Evolutionary conservation across 2,329 filamentous ascomycete genomes (phyloP), one percentile per base, ranked within the genome.

Genomic region (Alternaria metachromatica): DNA sequence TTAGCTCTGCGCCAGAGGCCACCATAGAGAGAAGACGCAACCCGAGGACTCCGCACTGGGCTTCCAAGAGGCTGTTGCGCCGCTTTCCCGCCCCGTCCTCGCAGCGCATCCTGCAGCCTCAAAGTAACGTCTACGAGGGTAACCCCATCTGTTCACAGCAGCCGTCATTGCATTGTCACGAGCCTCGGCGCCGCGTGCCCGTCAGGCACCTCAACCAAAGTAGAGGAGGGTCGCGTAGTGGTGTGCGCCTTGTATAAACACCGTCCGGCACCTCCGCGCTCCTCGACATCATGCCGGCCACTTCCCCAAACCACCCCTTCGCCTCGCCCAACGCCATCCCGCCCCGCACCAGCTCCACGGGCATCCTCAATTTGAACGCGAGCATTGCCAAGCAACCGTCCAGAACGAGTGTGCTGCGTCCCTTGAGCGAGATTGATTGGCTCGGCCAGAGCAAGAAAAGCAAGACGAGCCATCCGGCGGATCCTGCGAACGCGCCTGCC

Each of bases 291-390:
- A 75, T 75, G 72, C 58, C 71, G 48, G 54, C 55, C 15, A 58
- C 65, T 26, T 60, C 66, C 10, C 58, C 65, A 25, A 62, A 61
- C 62, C 75, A 75, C 63, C 76, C 76, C 45, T 78, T 76, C 63
- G 72, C 74, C 20, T 80, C 77, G 23, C 79, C 79, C 37, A 81
- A 81, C 72, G 78, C 77, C 21, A 81, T 81, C 18, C 79, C 79
- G 13, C 79, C 79, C 55, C 77, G 79, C 65, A 80, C 78, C 13
- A 77, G 74, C 68, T 80, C 78, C 23, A 74, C 76, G 56, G 77
- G 77, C 60, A 74, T 80, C 58, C 58, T 68, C 44, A 74, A 76
- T 67, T 66, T 66, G 53, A 73, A 78, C 67, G 56, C 64, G 23
- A 74, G 73, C 62, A 70, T 65, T 62, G 60, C 70, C 64, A 74